Evolutionary conservation across 148 eudicot genomes (phyloP).

Genomic region (Arbutus unedo): DNA sequence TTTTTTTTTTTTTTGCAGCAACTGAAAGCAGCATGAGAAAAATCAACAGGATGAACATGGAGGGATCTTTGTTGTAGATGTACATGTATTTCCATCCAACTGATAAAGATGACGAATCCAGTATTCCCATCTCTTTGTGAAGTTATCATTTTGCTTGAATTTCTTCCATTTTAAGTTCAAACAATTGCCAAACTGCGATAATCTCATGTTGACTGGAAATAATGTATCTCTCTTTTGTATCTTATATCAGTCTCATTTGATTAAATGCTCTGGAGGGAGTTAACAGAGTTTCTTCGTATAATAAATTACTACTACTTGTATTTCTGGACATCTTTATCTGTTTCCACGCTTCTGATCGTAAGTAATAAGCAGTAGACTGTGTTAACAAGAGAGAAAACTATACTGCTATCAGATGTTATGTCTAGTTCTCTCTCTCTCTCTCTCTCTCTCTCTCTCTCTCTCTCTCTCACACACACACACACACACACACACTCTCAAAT

Average conservation of each 20-base stretch:
- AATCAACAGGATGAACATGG: slow-evolving; percentile 15
- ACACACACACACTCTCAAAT: no score
- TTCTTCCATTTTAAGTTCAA: slow-evolving; percentile 21
- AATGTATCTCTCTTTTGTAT: slow-evolving; percentile 23
- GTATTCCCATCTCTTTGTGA: slow-evolving; percentile 8
- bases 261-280: slow-evolving; percentile 15
- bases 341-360: no score
- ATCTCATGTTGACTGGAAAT: slow-evolving; percentile 26
- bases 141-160: slow-evolving; percentile 15
- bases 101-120: slow-evolving; percentile 24
- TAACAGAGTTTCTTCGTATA: background rate
- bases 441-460: no score
- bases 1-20: slow-evolving; percentile 46
- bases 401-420: no score
- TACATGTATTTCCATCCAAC: slow-evolving; percentile 31
- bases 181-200: slow-evolving; percentile 25
- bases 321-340: no score
- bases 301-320: background rate
- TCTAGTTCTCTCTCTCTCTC: no score
- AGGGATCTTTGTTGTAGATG: slow-evolving; percentile 36
- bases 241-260: background rate
- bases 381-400: no score
- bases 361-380: no score
- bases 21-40: slow-evolving; percentile 59
- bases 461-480: no score